phyloP scores from a whole-genome alignment of 805 yeast genomes.

The Aciculoconidium aculeatum region DNA sequence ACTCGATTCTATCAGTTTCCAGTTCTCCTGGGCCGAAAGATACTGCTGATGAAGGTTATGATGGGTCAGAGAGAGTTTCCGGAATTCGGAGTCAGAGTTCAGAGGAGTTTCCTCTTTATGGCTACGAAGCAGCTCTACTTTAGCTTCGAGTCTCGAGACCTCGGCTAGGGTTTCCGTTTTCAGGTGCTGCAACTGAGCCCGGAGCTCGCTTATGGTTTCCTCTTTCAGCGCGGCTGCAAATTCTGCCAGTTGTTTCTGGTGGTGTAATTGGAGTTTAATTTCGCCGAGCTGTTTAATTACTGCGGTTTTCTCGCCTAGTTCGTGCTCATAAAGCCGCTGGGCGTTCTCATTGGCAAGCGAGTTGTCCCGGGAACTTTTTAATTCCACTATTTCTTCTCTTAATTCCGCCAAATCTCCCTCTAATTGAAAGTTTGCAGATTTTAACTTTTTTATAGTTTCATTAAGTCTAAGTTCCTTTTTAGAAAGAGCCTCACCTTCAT shows the following conservation, averaged over 20 bases:
- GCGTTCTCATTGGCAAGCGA: constrained; percentile 12
- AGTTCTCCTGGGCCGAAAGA: constrained; percentile 69
- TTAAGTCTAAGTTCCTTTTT: constrained; percentile 63
- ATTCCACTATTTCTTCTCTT: constrained; percentile 19
- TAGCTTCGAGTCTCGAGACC: constrained; percentile 55
- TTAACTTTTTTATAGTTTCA: constrained; percentile 60
- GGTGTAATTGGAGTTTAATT: constrained; percentile 26
- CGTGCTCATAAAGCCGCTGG: constrained; percentile 17
- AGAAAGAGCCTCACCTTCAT: constrained; percentile 72
- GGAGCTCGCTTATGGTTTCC: constrained; percentile 24
- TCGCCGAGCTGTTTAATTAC: constrained; percentile 23
- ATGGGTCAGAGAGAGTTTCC: constrained; percentile 42
- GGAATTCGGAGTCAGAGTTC: constrained; percentile 20
- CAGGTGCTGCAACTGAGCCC: constrained; percentile 23
- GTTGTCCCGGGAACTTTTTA: constrained; percentile 17
- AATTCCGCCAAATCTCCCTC: constrained; percentile 26
- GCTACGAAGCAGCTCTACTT: constrained; percentile 62
- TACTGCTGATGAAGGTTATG: constrained; percentile 64
- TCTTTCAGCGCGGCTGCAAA: constrained; percentile 32
- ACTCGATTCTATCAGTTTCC: constrained; percentile 74
- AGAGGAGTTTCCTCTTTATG: constrained; percentile 41
- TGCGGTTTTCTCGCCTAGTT: constrained; percentile 15
- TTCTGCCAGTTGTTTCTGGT: constrained; percentile 22
- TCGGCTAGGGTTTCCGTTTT: constrained; percentile 27
- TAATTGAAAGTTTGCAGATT: constrained; percentile 25